Conservation (phyloP, 176 grass and related monocot genomes). For the Calamus simplicifolius region DNA sequence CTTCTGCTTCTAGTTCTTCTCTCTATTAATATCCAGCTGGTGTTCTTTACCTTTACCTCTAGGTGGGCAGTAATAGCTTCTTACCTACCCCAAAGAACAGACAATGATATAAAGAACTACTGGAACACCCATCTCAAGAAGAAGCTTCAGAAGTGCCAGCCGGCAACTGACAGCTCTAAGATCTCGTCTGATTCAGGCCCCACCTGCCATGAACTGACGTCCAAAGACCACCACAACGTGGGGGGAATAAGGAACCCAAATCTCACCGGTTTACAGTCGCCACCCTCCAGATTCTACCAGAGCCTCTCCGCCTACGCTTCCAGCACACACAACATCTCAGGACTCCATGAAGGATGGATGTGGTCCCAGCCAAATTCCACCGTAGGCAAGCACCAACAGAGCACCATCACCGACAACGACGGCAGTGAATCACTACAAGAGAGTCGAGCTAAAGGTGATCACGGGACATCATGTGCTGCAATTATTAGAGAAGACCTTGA, state of each 20-base stretch:
- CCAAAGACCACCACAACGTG: background rate
- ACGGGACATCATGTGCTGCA: background rate
- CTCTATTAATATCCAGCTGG: too few species aligned
- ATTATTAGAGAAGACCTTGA: slow-evolving; percentile 16
- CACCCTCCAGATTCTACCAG: background rate
- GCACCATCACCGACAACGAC: background rate
- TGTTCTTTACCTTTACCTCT: slow-evolving; percentile 3
- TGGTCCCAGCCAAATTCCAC: background rate
- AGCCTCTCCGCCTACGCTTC: slow-evolving; percentile 18
- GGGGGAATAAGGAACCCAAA: background rate
- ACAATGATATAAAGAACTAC: slow-evolving; percentile 43
- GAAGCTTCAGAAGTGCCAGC: slow-evolving; percentile 21
- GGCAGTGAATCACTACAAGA: background rate
- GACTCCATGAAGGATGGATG: slow-evolving; percentile 25
- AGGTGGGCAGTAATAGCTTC: slow-evolving; percentile 37
- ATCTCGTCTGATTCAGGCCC: slow-evolving; percentile 1
- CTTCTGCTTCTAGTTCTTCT: too few species aligned
- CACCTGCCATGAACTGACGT: background rate
- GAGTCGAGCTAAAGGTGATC: slow-evolving; percentile 8
- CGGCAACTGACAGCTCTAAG: slow-evolving; percentile 5
- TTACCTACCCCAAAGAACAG: slow-evolving; percentile 34
- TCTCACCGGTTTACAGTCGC: background rate
- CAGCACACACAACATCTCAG: slow-evolving; percentile 25
- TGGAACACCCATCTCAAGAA: slow-evolving; percentile 44
- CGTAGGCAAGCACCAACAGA: background rate